Conservation (phyloP, 768 basidiomycete species). For the Tylopilus rubrobrunneus region DNA sequence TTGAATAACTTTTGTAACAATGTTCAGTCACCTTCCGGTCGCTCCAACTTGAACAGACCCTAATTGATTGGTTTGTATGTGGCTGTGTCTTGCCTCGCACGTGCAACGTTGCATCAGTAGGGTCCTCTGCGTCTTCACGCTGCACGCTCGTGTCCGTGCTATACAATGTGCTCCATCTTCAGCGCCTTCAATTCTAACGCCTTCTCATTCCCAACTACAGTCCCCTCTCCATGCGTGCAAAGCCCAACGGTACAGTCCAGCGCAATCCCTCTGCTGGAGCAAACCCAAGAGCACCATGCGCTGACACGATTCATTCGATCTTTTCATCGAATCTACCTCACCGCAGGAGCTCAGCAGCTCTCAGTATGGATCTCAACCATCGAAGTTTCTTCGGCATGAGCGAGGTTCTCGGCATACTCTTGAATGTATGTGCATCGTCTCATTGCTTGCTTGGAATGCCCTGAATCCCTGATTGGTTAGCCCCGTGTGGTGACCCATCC, state of each 20-base stretch:
- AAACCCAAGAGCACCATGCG: slow-evolving; percentile 28
- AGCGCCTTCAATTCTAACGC: slow-evolving; percentile 9
- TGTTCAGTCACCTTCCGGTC: too few relatives aligned
- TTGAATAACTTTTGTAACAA: too few relatives aligned
- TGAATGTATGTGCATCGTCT: slow-evolving; percentile 48
- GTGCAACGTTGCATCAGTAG: slow-evolving; percentile 23
- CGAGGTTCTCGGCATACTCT: slow-evolving; percentile 70
- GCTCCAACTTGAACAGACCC: too few relatives aligned
- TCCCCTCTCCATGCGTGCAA: slow-evolving; percentile 25
- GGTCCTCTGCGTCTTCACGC: slow-evolving; percentile 17
- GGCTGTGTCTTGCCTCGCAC: slow-evolving; percentile 15
- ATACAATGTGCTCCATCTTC: slow-evolving; percentile 23
- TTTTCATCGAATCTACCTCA: slow-evolving; percentile 69
- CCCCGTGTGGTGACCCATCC: slow-evolving; percentile 7
- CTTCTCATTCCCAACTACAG: slow-evolving; percentile 4
- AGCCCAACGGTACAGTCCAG: slow-evolving; percentile 20
- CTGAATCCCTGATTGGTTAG: slow-evolving; percentile 7
- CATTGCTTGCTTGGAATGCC: neutral
- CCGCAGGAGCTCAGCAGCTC: slow-evolving; percentile 54
- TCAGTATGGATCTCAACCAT: slow-evolving; percentile 58
- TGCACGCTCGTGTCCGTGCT: slow-evolving; percentile 32
- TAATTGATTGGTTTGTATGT: neutral
- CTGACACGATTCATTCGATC: slow-evolving; percentile 62
- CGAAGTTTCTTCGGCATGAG: slow-evolving; percentile 78
- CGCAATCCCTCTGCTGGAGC: slow-evolving; percentile 23